Conservation (phyloP, 768 basidiomycete species). For the Saitozyma sp. region DNA sequence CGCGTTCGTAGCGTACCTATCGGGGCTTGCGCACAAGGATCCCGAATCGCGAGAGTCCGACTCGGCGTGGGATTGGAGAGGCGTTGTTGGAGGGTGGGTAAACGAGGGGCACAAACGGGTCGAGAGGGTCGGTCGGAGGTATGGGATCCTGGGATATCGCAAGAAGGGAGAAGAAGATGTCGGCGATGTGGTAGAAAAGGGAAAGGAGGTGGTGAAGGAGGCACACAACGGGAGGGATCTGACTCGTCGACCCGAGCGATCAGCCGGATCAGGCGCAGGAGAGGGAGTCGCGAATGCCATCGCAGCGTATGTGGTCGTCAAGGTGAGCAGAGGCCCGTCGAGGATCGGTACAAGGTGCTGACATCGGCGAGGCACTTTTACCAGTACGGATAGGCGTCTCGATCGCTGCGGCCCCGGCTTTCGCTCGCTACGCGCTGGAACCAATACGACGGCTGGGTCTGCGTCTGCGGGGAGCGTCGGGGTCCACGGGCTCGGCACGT, state of each 20-base stretch:
- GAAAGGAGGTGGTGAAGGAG: constrained; percentile 14
- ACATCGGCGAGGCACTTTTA: constrained; percentile 64
- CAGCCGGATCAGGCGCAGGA: constrained; percentile 54
- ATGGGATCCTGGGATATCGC: constrained; percentile 75
- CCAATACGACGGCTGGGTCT: constrained; percentile 57
- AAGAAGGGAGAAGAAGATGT: constrained; percentile 23
- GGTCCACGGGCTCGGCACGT: no score
- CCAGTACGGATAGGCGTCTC: constrained; percentile 72
- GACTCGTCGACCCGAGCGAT: constrained; percentile 26
- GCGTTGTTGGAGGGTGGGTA: constrained; percentile 63
- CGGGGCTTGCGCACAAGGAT: constrained; percentile 6
- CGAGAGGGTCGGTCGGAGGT: constrained; percentile 68
- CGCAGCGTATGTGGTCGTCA: constrained; percentile 75
- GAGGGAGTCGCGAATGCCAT: constrained; percentile 80
- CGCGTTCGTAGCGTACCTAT: constrained; percentile 57
- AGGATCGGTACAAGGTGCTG: not conserved
- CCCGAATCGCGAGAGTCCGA: constrained; percentile 4
- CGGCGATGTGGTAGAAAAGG: constrained; percentile 14
- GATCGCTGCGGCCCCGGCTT: constrained; percentile 69
- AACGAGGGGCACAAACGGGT: constrained; percentile 75
- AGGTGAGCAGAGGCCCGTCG: constrained; percentile 57
- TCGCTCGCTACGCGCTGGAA: constrained; percentile 67
- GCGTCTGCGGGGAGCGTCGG: no score
- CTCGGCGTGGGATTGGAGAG: constrained; percentile 26
- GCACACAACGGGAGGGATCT: constrained; percentile 1